phyloP scores from a whole-genome alignment of 257 asterid genomes.

The Petunia axillaris region DNA sequence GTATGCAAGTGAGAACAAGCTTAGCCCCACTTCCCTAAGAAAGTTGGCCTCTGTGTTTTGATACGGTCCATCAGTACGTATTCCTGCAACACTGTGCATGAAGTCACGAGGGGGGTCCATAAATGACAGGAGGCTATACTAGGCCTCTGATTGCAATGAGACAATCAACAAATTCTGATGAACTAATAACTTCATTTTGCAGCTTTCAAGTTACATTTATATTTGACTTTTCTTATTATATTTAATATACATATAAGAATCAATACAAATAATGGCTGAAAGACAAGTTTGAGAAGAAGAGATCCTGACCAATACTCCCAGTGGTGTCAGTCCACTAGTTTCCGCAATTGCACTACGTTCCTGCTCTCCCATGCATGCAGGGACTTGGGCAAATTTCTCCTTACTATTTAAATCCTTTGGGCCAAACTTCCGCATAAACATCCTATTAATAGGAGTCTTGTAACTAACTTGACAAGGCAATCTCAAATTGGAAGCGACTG shows the following conservation, averaged over 20 bases:
- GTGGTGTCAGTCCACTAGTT: slow-evolving; percentile 27
- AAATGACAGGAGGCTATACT: not conserved
- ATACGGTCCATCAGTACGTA: not conserved
- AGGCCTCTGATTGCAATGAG: not conserved
- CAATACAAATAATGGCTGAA: slow-evolving; percentile 7
- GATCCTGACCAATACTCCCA: slow-evolving; percentile 35
- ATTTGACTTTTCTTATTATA: slow-evolving; percentile 9
- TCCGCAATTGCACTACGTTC: slow-evolving; percentile 17
- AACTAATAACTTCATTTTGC: slow-evolving; percentile 17
- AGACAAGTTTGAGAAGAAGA: slow-evolving; percentile 15
- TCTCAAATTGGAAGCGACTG: not conserved
- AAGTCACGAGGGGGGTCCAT: not conserved
- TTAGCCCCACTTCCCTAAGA: not conserved
- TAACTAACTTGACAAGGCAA: slow-evolving; percentile 23
- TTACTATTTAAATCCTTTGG: slow-evolving; percentile 28
- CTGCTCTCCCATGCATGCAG: slow-evolving; percentile 34
- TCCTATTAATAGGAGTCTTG: not conserved
- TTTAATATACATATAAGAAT: not conserved
- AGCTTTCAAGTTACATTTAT: slow-evolving; percentile 9
- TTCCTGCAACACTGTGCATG: not conserved
- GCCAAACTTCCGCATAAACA: slow-evolving; percentile 19
- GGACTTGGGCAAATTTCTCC: slow-evolving; percentile 8
- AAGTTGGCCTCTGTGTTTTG: slow-evolving; percentile 10
- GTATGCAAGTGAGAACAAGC: not conserved
- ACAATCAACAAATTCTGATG: slow-evolving; percentile 13